phyloP scores from a whole-genome alignment of 257 asterid genomes.

The Cruciata laevipes region DNA sequence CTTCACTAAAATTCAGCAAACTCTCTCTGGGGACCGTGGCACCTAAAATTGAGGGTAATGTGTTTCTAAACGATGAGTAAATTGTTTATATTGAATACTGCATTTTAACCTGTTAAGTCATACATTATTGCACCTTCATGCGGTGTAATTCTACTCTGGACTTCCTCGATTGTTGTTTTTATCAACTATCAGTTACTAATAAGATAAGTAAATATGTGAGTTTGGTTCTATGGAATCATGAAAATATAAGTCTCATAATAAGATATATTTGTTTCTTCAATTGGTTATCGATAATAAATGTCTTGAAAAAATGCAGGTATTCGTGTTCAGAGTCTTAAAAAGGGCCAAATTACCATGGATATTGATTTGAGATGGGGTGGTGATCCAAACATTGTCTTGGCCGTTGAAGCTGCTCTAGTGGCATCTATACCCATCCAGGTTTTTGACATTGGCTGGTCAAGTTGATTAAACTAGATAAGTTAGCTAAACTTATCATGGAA shows the following conservation, averaged over 20 bases:
- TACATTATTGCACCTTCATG: neutral
- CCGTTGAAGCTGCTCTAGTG: conserved; percentile 91
- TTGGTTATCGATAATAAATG: neutral
- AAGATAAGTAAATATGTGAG: conserved; percentile 66
- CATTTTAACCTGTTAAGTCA: conserved; percentile 8
- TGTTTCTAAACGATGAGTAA: neutral
- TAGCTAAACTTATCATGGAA: neutral
- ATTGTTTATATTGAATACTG: neutral
- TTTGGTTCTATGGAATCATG: conserved; percentile 2
- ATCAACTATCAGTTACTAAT: conserved; percentile 66
- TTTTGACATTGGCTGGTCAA: conserved; percentile 8
- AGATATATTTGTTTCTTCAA: neutral
- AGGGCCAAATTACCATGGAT: conserved; percentile 98
- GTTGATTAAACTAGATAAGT: neutral
- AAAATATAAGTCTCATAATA: neutral
- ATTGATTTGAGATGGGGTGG: conserved; percentile 99
- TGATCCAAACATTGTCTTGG: conserved; percentile 88
- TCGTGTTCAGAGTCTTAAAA: conserved; percentile 96
- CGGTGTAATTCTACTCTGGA: conserved; percentile 16
- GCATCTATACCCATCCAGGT: conserved; percentile 99
- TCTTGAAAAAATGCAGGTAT: conserved; percentile 51
- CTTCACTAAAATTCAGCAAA: conserved; percentile 83
- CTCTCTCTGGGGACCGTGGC: conserved; percentile 96
- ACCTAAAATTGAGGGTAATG: conserved; percentile 92
- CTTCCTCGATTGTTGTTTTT: conserved; percentile 60